A percentile compares a stretch with the other conserved stretches of the same genome.
Evolutionary conservation across 2,329 filamentous ascomycete genomes (phyloP).

Genomic region (Trichoderma polysporum): DNA sequence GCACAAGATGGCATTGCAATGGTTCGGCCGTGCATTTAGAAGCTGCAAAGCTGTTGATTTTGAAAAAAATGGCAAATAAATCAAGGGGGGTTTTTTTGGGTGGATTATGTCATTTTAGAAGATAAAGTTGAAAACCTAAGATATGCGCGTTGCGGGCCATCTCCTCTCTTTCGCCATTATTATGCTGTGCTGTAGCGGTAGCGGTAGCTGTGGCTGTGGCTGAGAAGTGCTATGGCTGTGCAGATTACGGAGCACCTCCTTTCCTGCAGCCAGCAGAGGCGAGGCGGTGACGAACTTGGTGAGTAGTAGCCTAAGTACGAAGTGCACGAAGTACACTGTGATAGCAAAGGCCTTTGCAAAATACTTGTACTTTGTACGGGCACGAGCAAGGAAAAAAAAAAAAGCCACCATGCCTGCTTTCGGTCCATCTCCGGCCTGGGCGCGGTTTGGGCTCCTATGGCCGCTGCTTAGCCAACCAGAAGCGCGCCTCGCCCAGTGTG

Average conservation of each 20-base stretch:
- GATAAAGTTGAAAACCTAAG: neutral
- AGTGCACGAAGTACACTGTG: neutral
- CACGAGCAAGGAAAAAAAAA: neutral
- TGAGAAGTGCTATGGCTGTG: neutral
- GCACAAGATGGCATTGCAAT: neutral
- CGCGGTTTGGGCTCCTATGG: slow-evolving; percentile 1
- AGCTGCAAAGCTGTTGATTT: neutral
- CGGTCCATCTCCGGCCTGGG: slow-evolving; percentile 11
- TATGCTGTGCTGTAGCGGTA: neutral
- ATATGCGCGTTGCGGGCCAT: neutral
- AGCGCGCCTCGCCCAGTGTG: slow-evolving; percentile 17
- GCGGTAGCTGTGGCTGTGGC: neutral
- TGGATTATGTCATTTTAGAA: neutral
- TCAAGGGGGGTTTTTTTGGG: neutral
- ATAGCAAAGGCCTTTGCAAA: neutral
- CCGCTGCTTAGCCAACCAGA: slow-evolving; percentile 21
- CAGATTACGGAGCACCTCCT: neutral
- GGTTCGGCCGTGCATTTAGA: neutral
- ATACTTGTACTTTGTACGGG: too few relatives aligned
- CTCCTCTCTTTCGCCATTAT: too few relatives aligned
- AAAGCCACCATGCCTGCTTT: neutral
- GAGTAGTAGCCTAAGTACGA: neutral
- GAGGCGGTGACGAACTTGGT: neutral
- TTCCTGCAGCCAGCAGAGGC: neutral
- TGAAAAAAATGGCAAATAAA: neutral